Base-by-base conservation (phyloP, 345 rosid genomes). In the Crucihimalaya himalaica region DNA sequence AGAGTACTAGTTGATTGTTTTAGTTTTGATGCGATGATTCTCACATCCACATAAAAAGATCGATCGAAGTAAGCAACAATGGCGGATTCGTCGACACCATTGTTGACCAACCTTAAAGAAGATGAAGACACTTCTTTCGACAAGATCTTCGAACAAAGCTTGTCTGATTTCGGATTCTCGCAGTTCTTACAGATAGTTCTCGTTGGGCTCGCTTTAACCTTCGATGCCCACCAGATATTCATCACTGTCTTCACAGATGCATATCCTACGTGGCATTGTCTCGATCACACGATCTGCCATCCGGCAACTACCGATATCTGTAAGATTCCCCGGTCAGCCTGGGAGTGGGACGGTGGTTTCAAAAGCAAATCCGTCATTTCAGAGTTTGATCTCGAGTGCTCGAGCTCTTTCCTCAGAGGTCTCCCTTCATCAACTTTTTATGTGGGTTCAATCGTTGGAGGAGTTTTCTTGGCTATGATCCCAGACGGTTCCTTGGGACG, bases 211-310 rank as follows among this genome's bases (percentile, higher is more conserved):
- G 78, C 91, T 2, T 64, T 79, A 79, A 18, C 79, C 53, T 89
- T 89, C 23, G 91, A 87, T 31, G 79, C 89, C 1, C 86, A 89
- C 6, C 96, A 89, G 39, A 78, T 88, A 14, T 87, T 89, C 76
- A 79, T 87, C 20, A 84, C 79, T 21, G 83, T 89, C 39, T 89
- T 84, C 82, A 81, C 96, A 1, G 91, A 89, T 57, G 76, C 85
- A 0, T 78, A 74, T 15, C 89, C 91, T 2, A 39, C 84, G 0
- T 87, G 90, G 92, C 92, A 82, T 76, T 89, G 92, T 45, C 61
- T 63, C 25, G 45, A 34, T 61, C 65, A 5, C 61, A 56, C 56
- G 28, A 57, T 48, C 4, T 73, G 84, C 28, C 78, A 53, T 52
- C 16, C 61, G 8, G 0, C 45, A 31, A 61, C 74, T n/a, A 57